Base-by-base conservation (phyloP, 495 filamentous ascomycete genomes). In the Xylaria palmicola region DNA sequence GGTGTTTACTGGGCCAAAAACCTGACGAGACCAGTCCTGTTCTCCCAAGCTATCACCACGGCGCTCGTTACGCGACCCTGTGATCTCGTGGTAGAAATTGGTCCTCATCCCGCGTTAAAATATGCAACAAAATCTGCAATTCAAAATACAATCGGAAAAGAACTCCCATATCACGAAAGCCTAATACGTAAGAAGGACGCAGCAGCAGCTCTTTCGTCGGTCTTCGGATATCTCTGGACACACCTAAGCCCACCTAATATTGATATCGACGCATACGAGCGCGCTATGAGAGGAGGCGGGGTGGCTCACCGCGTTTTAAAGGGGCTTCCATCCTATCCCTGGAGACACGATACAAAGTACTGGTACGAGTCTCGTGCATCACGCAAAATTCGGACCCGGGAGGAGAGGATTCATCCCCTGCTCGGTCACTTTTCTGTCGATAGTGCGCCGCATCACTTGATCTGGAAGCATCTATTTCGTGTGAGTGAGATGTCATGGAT, bases 71-170 rank as follows among this genome's bases (percentile, higher is more conserved):
- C 32, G 1, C 19, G 49, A 0, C 60, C 15, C 0, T 68, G 72
- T 13, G 66, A 70, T 54, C 12, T 73, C 0, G 68, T 59, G 20
- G 13, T 84, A 7, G 83, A 84, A 55, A 60, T 84, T 52, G 83
- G 81, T 0, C 79, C 81, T 0, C 83, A 84, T 48, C 73, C 79
- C 5, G 72, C 80, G 7, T 67, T 84, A 4, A 74, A 77, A 56
- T 72, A 78, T 3, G 67, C 73, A 0, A 58, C 60, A 1, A 22
- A 34, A 0, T 50, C 68, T 29, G 70, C 59, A 6, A 47, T 74
- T 24, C 22, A 64, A 50, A 63, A 64, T 1, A 49, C 48, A 1
- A 15, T 47, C 0, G 50, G 60, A 7, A 29, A 36, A 20, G 10
- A 41, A 9, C 24, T 71, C 7, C 65, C 72, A 2, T 75, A 73